A percentile compares a stretch with the other conserved stretches of the same genome.
These are phyloP conservation scores for Exserohilum turcica DNA, from an alignment of 2,329 filamentous ascomycete species.

Conservation along the genomic window DNA sequence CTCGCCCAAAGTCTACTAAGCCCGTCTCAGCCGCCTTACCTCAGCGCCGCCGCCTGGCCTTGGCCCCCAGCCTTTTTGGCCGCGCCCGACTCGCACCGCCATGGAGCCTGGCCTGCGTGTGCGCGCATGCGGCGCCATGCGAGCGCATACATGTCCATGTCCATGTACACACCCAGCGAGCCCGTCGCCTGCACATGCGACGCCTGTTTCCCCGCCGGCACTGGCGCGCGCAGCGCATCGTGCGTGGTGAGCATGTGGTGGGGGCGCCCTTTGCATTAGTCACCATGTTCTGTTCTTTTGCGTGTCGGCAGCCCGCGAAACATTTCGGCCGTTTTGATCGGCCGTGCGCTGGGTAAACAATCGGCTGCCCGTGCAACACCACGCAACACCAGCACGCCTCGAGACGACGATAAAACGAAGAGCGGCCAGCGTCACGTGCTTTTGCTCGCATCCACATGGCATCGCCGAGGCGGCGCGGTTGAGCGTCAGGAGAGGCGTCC, in stretches of 20 bases:
- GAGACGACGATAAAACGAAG: not conserved
- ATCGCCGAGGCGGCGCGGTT: not conserved
- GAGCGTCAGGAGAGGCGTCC: not conserved
- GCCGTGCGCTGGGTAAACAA: not conserved
- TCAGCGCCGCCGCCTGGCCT: slow-evolving; percentile 1
- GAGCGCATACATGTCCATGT: no score
- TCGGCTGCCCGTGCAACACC: not conserved
- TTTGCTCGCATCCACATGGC: not conserved
- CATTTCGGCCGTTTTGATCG: not conserved
- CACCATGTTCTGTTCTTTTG: slow-evolving; percentile 7
- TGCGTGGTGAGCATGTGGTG: no score
- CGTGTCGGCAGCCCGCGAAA: not conserved
- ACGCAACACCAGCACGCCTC: not conserved
- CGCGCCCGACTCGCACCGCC: not conserved
- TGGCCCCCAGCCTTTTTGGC: not conserved
- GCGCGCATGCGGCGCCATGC: not conserved
- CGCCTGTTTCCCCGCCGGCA: not conserved
- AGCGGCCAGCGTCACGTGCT: not conserved
- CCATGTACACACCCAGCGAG: not conserved
- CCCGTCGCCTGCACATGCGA: not conserved
- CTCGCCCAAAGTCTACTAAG: not conserved
- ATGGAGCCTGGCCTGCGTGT: not conserved
- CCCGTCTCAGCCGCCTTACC: slow-evolving; percentile 6
- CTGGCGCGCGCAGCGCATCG: not conserved
- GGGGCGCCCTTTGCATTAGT: slow-evolving; percentile 4